Evolutionary conservation across 192 early-diverging fungal species (phyloP), one percentile per base, ranked within the genome.

Genomic region (Mycoemilia scoparia): DNA sequence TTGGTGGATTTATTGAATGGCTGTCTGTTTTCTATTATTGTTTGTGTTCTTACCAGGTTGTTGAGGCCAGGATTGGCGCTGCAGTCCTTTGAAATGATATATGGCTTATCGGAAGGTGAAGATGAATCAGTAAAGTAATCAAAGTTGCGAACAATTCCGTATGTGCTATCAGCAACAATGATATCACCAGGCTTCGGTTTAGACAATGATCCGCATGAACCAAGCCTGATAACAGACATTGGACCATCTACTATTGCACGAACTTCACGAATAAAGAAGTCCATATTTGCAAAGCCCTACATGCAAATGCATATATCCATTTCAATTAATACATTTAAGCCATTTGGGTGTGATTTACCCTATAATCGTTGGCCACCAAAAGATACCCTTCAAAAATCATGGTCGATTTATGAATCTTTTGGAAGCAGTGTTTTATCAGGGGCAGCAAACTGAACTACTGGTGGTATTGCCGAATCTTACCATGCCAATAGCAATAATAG

Each of bases 261-360:
- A 14, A 69, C 64, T 52, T 95, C 89, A 14, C 89, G 69, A 11
- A 93, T 71, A 42, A 93, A 77, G 39, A 93, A 82, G 51, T 93
- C 89, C 73, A 84, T 83, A 76, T 85, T 87, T 2, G 76, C 54
- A 11, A 69, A 49, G 11, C 89, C 89, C n/a, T n/a, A 73, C 65
- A 65, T n/a, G n/a, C n/a, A n/a, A n/a, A n/a, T n/a, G 11, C 32
- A 36, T 9, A 10, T 34, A 41, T 17, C 9, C 4, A 41, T 31
- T 12, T 31, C 9, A 26, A 10, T 16, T 20, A n/a, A n/a, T n/a
- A n/a, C n/a, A n/a, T n/a, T n/a, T n/a, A n/a, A n/a, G n/a, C n/a
- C n/a, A n/a, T n/a, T n/a, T n/a, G n/a, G n/a, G n/a, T n/a, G n/a
- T n/a, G n/a, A n/a, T n/a, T n/a, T n/a, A n/a, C n/a, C n/a, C n/a